Evolutionary conservation across 2,329 filamentous ascomycete genomes (phyloP), one percentile per base, ranked within the genome.

Genomic region (Diplocarpon mali): DNA sequence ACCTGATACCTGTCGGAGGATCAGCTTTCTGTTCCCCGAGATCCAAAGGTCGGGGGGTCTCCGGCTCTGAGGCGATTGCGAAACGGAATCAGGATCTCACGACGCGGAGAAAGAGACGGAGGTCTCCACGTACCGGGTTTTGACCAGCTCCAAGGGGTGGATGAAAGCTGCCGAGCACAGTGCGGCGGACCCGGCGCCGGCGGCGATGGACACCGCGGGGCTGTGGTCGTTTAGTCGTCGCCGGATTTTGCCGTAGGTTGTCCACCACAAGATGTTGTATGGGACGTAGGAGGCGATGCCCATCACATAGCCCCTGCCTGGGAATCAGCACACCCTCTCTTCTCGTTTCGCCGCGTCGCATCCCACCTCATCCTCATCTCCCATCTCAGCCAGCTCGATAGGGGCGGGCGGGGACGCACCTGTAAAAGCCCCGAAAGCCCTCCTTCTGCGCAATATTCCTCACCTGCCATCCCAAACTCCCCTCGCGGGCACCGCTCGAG

Each of bases 191-290:
- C 47, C 49, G 15, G 48, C 46, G n/a, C 40, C 52, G 39, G 34
- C 41, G 1, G 46, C 44, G 20, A 50, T 50, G 13, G 48, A 44
- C 1, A 38, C 24, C 28, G 20, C 32, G 4, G 36, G 16, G 32
- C 47, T 53, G 24, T 38, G 24, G 1, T 51, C 51, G 12, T 41
- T 29, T 42, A 53, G 46, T 2, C 39, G 38, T n/a, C 47, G 43
- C 30, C 47, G 45, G 9, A 52, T 47, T 17, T 52, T 52, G 29
- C 47, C 52, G 34, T 54, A 54, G 30, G 47, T 50, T 31, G 49
- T 48, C 51, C 52, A 54, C 47, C 47, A 54, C 8, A 54, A 24
- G 11, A 50, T 44, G 41, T 54, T 54, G 12, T 40, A 54, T 12
- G 52, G 52, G 28, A 54, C 47, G 24, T 52, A 54, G 35, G 36